A percentile compares a stretch with the other conserved stretches of the same genome.
Evolutionary conservation across 129 eudicot species (phyloP).

Genomic region (Apium graveolens): DNA sequence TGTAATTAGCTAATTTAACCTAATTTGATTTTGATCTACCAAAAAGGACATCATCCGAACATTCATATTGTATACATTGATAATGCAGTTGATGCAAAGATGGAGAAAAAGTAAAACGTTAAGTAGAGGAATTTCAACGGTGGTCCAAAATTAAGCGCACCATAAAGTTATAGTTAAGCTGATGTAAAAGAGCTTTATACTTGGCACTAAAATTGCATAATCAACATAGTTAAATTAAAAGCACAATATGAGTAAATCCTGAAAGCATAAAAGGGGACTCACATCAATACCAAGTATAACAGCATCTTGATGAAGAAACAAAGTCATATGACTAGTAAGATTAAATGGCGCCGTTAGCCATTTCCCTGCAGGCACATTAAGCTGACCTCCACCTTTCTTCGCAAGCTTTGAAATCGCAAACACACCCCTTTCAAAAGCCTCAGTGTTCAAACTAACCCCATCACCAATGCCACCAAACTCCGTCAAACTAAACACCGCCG

Average conservation of each 20-base stretch:
- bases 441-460: slow-evolving; percentile 59
- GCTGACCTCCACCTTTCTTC: slow-evolving; percentile 86
- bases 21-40: background rate
- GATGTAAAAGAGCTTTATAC: background rate
- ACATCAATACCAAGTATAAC: slow-evolving; percentile 91
- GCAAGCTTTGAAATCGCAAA: slow-evolving; percentile 53
- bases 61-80: background rate
- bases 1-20: background rate
- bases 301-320: slow-evolving; percentile 79
- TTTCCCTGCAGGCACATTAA: slow-evolving; percentile 82
- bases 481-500: slow-evolving; percentile 52
- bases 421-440: slow-evolving; percentile 78
- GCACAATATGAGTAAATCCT: background rate
- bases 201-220: background rate
- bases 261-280: slow-evolving; percentile 24
- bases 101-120: background rate
- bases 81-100: background rate
- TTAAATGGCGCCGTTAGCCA: slow-evolving; percentile 98
- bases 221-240: background rate
- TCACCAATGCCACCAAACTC: slow-evolving; percentile 97
- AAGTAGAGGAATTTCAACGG: too few species aligned
- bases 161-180: background rate
- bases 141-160: background rate
- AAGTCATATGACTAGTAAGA: slow-evolving; percentile 85
- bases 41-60: background rate